phyloP scores from a whole-genome alignment of 2,329 filamentous ascomycete species.

The Lasiodiplodia hormozganensis region DNA sequence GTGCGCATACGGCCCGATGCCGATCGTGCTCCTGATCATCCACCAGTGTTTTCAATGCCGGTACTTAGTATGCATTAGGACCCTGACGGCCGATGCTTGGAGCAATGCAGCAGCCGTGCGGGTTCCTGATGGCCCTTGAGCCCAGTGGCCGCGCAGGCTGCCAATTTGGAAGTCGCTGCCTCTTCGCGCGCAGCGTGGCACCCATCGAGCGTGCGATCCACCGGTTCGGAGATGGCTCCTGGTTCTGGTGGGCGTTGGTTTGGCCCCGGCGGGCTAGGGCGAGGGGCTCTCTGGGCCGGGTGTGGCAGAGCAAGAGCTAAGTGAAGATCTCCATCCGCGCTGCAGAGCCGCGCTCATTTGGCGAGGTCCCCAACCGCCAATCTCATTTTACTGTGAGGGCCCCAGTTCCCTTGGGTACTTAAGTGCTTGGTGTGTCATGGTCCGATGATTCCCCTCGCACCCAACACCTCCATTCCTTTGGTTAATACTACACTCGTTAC shows the following conservation, averaged over 20 bases:
- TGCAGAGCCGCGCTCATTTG: constrained; percentile 8
- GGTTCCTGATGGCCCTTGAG: background rate
- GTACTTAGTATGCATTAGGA: background rate
- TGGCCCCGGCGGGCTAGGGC: background rate
- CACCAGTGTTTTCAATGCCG: constrained; percentile 1
- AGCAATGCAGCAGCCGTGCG: background rate
- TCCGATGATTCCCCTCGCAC: constrained; percentile 7
- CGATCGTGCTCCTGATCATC: constrained; percentile 20
- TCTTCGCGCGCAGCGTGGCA: constrained; percentile 1
- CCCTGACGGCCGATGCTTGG: background rate
- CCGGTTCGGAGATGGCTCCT: constrained; percentile 14
- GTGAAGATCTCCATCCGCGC: constrained; percentile 17
- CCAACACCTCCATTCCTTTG: background rate
- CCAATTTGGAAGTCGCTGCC: constrained; percentile 5
- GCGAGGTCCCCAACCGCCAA: constrained; percentile 2
- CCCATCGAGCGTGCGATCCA: background rate
- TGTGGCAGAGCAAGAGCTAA: background rate
- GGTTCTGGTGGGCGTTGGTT: background rate
- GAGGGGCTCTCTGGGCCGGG: background rate
- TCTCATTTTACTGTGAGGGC: background rate
- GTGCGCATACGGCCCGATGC: constrained; percentile 14
- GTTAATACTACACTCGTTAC: background rate
- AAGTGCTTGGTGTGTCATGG: constrained; percentile 3
- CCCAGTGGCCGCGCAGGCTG: background rate
- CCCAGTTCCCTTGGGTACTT: constrained; percentile 2